Evolutionary conservation across 257 asterid genomes (phyloP).

Genomic region (Linderniella brevidens): DNA sequence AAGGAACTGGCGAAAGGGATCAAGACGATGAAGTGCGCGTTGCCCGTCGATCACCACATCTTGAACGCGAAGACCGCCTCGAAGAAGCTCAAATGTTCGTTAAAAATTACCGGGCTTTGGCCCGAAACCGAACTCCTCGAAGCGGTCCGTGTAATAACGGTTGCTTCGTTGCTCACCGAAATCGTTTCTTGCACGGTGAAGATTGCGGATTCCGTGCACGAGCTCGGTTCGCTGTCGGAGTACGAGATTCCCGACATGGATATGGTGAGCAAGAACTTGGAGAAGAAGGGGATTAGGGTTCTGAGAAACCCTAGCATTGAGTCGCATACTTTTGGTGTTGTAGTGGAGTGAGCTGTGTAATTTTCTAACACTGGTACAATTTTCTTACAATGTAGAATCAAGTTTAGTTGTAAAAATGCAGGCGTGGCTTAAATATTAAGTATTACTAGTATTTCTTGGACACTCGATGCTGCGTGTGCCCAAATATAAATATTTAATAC

Average conservation of each 20-base stretch:
- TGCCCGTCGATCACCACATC: constrained; percentile 10
- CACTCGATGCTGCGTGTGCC: too few relatives aligned
- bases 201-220: constrained; percentile 27
- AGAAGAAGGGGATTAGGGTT: constrained; percentile 8
- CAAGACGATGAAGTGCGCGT: constrained; percentile 23
- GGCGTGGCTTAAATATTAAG: too few relatives aligned
- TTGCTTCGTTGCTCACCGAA: constrained; percentile 32
- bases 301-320: constrained; percentile 17
- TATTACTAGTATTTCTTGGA: too few relatives aligned
- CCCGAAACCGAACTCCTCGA: constrained; percentile 19
- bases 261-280: constrained; percentile 6
- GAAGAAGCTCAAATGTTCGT: constrained; percentile 12
- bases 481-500: too few relatives aligned
- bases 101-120: constrained; percentile 15
- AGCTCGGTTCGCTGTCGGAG: constrained; percentile 26
- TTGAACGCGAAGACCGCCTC: constrained; percentile 21
- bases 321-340: constrained; percentile 21
- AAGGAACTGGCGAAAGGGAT: constrained; percentile 26
- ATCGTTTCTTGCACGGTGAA: constrained; percentile 25
- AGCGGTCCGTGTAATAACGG: constrained; percentile 20
- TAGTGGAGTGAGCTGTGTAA: constrained; percentile 14
- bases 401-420: too few relatives aligned
- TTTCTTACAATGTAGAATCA: too few relatives aligned
- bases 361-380: too few relatives aligned
- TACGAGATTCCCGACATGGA: constrained; percentile 25